phyloP scores from a whole-genome alignment of 345 rosid genomes.

The Viola odorata region DNA sequence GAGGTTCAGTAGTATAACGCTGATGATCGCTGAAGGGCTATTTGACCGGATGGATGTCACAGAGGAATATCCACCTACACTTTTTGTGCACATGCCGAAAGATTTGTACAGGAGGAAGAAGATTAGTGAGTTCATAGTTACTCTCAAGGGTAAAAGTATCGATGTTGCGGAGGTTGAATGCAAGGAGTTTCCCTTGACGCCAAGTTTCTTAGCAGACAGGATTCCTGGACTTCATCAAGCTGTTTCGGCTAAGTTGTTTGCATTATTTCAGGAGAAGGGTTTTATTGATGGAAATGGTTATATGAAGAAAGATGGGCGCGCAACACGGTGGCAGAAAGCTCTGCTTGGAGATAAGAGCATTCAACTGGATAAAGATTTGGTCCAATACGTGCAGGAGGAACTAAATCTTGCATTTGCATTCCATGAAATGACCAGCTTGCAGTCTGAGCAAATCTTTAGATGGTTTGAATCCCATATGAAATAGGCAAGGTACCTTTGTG shows the following conservation, averaged over 20 bases:
- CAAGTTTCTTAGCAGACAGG: constrained; percentile 50
- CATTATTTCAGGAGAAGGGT: constrained; percentile 47
- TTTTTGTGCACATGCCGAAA: constrained; percentile 94
- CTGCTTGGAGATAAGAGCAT: constrained; percentile 27
- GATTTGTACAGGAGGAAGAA: constrained; percentile 55
- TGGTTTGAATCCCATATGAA: constrained; percentile 87
- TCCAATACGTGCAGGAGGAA: constrained; percentile 78
- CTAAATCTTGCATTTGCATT: constrained; percentile 85
- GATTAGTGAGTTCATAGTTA: constrained; percentile 48
- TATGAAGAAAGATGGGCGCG: constrained; percentile 74
- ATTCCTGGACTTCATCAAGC: constrained; percentile 46
- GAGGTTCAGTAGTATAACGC: constrained; percentile 59
- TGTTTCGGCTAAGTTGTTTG: constrained; percentile 49
- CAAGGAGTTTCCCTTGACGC: constrained; percentile 52
- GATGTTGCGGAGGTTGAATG: constrained; percentile 81
- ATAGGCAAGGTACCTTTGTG: no score
- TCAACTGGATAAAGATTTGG: constrained; percentile 40
- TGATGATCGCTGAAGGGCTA: constrained; percentile 86
- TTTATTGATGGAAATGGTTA: constrained; percentile 65
- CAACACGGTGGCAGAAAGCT: constrained; percentile 58
- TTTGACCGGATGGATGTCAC: constrained; percentile 54
- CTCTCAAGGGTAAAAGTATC: constrained; percentile 52
- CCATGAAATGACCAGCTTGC: constrained; percentile 94
- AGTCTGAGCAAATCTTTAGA: constrained; percentile 67
- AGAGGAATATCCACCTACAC: constrained; percentile 64